phyloP scores from a whole-genome alignment of 345 rosid species.

The Nasturtium officinale region DNA sequence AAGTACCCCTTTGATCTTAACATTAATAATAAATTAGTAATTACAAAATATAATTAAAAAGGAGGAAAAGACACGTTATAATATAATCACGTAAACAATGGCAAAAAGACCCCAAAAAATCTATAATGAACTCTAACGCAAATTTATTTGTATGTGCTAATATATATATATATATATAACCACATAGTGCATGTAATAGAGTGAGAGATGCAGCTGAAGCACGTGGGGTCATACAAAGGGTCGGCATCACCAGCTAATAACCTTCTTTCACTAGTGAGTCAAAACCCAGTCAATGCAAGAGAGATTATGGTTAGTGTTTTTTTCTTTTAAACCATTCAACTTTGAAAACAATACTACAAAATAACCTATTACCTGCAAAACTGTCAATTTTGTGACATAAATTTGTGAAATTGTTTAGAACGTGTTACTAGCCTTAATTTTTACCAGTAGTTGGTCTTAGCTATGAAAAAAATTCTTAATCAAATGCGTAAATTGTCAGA shows the following conservation, averaged over 20 bases:
- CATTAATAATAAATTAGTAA: neutral
- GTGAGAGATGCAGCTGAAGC: conserved; percentile 32
- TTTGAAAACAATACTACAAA: neutral
- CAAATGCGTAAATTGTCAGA: too few species aligned
- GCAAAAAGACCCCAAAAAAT: too few species aligned
- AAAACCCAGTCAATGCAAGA: conserved; percentile 30
- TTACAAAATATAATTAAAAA: neutral
- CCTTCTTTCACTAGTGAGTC: conserved; percentile 45
- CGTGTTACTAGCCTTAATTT: neutral
- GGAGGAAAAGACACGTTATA: too few species aligned
- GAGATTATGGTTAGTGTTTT: conserved; percentile 12
- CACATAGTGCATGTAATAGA: neutral
- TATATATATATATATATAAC: neutral
- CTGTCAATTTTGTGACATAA: neutral
- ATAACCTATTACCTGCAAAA: neutral
- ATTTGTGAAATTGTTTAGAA: neutral
- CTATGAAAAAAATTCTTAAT: too few species aligned
- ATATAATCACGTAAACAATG: too few species aligned
- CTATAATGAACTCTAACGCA: too few species aligned
- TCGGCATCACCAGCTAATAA: conserved; percentile 57
- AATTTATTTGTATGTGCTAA: neutral
- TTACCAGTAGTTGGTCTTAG: too few species aligned
- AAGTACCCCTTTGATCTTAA: conserved; percentile 8
- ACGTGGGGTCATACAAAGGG: conserved; percentile 49
- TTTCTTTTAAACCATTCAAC: neutral